Percentiles rank a stretch among this genome's conserved stretches.
Evolutionary conservation across 2,329 filamentous ascomycete species (phyloP).

Genomic region (Aureobasidium sp.): DNA sequence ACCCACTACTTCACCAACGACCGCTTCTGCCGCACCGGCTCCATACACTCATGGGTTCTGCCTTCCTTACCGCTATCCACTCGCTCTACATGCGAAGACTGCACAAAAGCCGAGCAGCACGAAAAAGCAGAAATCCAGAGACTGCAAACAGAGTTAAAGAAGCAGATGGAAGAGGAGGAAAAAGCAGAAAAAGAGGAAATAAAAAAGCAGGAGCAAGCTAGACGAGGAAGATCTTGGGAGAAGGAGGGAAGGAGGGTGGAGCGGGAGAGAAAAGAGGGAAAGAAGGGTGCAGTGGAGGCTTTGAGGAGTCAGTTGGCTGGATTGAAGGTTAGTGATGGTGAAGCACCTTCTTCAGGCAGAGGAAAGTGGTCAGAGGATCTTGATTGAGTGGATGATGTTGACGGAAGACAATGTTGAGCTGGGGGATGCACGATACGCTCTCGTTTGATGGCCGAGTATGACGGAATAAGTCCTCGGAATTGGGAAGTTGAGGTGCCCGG

Average conservation of each 20-base stretch:
- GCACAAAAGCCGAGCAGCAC: not conserved
- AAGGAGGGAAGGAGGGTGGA: not conserved
- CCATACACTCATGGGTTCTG: not conserved
- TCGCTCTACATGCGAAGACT: not conserved
- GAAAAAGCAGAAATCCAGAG: not conserved
- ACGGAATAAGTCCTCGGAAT: too few species aligned
- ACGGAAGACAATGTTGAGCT: too few species aligned
- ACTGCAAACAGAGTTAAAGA: not conserved
- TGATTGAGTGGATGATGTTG: not conserved
- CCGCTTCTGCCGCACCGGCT: slow-evolving; percentile 5
- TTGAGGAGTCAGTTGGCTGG: not conserved
- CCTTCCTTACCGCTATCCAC: not conserved
- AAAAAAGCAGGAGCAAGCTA: not conserved
- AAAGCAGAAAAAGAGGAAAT: not conserved
- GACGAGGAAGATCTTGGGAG: not conserved
- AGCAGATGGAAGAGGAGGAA: not conserved
- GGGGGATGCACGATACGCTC: too few species aligned
- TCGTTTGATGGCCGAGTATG: too few species aligned
- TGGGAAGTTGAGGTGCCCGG: too few species aligned
- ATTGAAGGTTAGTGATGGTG: not conserved
- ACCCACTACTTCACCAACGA: not conserved
- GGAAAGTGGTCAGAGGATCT: not conserved
- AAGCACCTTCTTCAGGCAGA: not conserved
- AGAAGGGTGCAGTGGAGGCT: not conserved
- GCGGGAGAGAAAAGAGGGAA: not conserved